Evolutionary conservation across 768 basidiomycete species (phyloP).

Genomic region (Psilocybe cubensis): DNA sequence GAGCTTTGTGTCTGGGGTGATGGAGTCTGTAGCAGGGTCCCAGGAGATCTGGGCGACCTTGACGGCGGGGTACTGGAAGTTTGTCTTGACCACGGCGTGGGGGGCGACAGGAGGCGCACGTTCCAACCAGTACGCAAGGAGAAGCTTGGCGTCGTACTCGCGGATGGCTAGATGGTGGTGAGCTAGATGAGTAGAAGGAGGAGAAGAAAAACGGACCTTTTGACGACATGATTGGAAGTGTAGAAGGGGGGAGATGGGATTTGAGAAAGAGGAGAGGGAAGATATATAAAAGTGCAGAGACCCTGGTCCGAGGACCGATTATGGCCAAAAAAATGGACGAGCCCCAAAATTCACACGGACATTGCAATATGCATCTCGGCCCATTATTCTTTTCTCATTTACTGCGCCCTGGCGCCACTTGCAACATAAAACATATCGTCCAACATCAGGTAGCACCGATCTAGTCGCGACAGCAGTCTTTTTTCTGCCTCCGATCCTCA

Average conservation of each 20-base stretch:
- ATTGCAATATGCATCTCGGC: slow-evolving; percentile 17
- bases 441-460: background rate
- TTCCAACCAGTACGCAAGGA: slow-evolving; percentile 96
- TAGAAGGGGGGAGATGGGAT: slow-evolving; percentile 17
- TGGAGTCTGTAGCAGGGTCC: slow-evolving; percentile 68
- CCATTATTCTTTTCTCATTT: slow-evolving; percentile 14
- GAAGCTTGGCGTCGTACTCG: slow-evolving; percentile 98
- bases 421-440: background rate
- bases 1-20: slow-evolving; percentile 57
- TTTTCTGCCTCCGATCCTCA: background rate
- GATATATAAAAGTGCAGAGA: slow-evolving; percentile 26
- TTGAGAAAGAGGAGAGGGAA: no score
- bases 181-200: slow-evolving; percentile 9
- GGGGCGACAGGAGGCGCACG: slow-evolving; percentile 82
- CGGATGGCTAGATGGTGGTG: slow-evolving; percentile 62
- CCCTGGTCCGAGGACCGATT: slow-evolving; percentile 27
- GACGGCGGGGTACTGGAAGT: slow-evolving; percentile 66
- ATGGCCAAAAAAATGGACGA: slow-evolving; percentile 14
- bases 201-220: slow-evolving; percentile 35
- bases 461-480: background rate
- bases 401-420: slow-evolving; percentile 3
- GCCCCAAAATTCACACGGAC: slow-evolving; percentile 37
- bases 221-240: slow-evolving; percentile 43
- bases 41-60: slow-evolving; percentile 89
- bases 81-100: slow-evolving; percentile 53